Evolutionary conservation across 495 filamentous ascomycete genomes (phyloP), one percentile per base, ranked within the genome.

Genomic region (Mytilinidion resinicola): DNA sequence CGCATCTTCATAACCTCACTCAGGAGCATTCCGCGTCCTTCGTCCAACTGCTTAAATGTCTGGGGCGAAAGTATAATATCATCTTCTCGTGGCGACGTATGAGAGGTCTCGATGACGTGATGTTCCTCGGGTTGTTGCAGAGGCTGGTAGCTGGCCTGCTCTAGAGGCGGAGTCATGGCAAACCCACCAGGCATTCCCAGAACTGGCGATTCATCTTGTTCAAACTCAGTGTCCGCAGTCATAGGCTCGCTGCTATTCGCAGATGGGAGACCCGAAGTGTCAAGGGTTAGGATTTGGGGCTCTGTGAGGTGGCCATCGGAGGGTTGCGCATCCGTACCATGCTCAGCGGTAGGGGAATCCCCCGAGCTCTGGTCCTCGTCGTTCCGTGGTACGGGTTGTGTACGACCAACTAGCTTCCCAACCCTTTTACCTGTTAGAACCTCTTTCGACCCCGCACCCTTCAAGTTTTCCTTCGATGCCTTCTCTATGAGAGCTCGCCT

Each of bases 131-230:
- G 12, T 38, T 15, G 21, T 37, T 36, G 62, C 89, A 86, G 57
- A 82, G 78, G 7, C 83, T 88, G n/a, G 15, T 78, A 78, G 48
- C 79, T 81, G 17, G 81, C 79, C 8, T 77, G 80, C n/a, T 68
- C 73, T 9, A 87, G 78, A 20, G 68, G 57, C 21, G 55, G 59
- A 25, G 69, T 67, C 51, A 52, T 56, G 35, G 71, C 70, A 53
- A 83, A 82, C 43, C 76, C 77, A 36, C 79, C 80, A 10, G 83
- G 82, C 50, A 85, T 80, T 11, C 89, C 88, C 21, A 93, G 72
- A 9, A 72, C 56, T 4, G 70, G 72, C 42, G 71, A 90, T 60
- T 90, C 86, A 12, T 74, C 72, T 10, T 64, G 51, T 38, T 73
- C 70, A 48, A 73, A 70, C 44, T 69, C 67, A 14, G 70, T 70